Conservation (phyloP, 106 monocot species). For the Platanthera zijinensis region DNA sequence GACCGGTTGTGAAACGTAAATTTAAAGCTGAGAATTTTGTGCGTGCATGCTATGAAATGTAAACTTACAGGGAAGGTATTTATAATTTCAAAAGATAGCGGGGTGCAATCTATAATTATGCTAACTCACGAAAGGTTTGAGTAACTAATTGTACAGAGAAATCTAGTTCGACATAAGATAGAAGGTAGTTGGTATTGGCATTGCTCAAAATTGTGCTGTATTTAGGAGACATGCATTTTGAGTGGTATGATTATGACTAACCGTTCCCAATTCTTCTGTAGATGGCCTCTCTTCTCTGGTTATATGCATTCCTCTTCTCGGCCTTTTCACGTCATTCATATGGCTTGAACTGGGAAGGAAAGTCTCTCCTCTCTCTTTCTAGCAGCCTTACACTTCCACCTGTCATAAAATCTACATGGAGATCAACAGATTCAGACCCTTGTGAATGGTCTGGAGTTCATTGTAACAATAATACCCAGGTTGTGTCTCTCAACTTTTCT, state of each 20-base stretch:
- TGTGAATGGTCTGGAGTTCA: constrained; percentile 49
- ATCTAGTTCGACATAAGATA: too few species aligned
- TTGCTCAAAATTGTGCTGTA: not conserved
- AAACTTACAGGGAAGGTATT: too few species aligned
- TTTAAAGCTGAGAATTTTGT: too few species aligned
- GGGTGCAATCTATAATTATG: too few species aligned
- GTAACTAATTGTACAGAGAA: too few species aligned
- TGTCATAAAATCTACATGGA: constrained; percentile 46
- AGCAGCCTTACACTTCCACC: constrained; percentile 28
- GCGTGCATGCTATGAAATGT: too few species aligned
- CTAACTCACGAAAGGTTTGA: too few species aligned
- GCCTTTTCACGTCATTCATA: constrained; percentile 17
- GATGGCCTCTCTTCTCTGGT: constrained; percentile 27
- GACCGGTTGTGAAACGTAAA: too few species aligned
- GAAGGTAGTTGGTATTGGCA: not conserved
- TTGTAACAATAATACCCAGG: constrained; percentile 20
- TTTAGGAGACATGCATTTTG: not conserved
- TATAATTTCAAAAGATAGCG: too few species aligned
- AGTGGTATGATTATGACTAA: not conserved
- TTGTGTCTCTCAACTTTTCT: constrained; percentile 33
- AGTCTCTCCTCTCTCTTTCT: constrained; percentile 37
- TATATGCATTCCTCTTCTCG: constrained; percentile 18
- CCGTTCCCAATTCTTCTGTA: not conserved
- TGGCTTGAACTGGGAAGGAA: constrained; percentile 42
- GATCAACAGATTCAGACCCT: constrained; percentile 35